Base-by-base conservation (phyloP, 345 rosid genomes). In the Salix viminalis region DNA sequence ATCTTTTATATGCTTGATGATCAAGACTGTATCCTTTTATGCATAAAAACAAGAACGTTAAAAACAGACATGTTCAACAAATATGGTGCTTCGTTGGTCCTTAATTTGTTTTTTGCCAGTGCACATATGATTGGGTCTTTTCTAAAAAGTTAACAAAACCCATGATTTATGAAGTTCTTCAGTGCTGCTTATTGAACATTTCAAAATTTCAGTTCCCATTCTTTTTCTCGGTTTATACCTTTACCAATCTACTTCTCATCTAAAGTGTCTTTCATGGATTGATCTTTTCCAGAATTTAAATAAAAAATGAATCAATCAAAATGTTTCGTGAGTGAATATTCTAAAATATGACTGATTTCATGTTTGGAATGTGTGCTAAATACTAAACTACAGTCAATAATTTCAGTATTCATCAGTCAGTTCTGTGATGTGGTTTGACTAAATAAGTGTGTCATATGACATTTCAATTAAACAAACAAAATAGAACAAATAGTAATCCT, bases 1-100 rank as follows among this genome's bases (percentile, higher is more conserved):
- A 91, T 85, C 46, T 61, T 62, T 60, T 32, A 68, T 30, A 32
- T 70, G 23, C 61, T 62, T 74, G 24, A 52, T 69, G 16, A 34
- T 68, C n/a, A 56, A 16, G 39, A 18, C 18, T 34, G 18, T 41
- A 24, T 68, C 18, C 41, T 68, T n/a, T 56, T 24, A 37, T 58
- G 46, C 24, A 23, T 52, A 15, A 12, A 37, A 21, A 8, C 3
- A 61, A 26, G 28, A 65, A 58, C 13, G 6, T 1, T 23, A 39
- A 23, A 68, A 41, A 41, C 12, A 60, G 34, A 50, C 36, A 48
- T 13, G 18, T 10, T 37, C 23, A 54, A 42, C 58, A 42, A 71
- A 19, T 34, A 21, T 19, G 56, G 28, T 69, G 74, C 18, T 30
- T 32, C 21, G 26, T 37, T 41, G 11, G 37, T 58, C 62, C 26